These are phyloP conservation scores for Stagonosporopsis vannaccii DNA, from an alignment of 2,329 filamentous ascomycete genomes.

Conservation along the genomic window DNA sequence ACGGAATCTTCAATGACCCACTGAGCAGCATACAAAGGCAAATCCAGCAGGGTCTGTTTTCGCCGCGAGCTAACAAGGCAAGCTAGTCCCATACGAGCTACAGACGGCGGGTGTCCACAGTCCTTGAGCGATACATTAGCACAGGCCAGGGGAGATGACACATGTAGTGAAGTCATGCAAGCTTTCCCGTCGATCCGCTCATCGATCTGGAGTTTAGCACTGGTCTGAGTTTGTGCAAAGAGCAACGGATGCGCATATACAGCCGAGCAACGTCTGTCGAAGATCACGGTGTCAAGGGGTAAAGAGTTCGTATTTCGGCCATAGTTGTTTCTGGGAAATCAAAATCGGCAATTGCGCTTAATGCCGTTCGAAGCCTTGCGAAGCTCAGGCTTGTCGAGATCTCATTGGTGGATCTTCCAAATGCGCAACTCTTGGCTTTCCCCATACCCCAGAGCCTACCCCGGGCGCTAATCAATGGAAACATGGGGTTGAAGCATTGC, in stretches of 20 bases:
- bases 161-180: background rate
- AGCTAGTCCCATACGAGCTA: background rate
- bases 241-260: background rate
- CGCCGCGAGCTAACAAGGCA: background rate
- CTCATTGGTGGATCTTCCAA: slow-evolving; percentile 14
- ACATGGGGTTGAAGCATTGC: background rate
- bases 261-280: background rate
- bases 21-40: background rate
- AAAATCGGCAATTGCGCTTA: background rate
- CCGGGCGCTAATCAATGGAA: background rate
- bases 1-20: background rate
- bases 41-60: background rate
- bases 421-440: slow-evolving; percentile 11
- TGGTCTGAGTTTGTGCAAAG: background rate
- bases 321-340: background rate
- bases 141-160: background rate
- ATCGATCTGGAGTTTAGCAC: no score
- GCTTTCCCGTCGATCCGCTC: background rate
- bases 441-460: slow-evolving; percentile 11
- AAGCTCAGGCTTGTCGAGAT: background rate
- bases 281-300: background rate
- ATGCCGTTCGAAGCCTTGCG: slow-evolving; percentile 5
- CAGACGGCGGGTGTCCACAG: background rate
- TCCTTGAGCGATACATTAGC: background rate
- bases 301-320: background rate